Percentiles rank a stretch among this genome's conserved stretches.
phyloP scores from a whole-genome alignment of 1,139 yeast species.

The Candida frijolesensis region DNA sequence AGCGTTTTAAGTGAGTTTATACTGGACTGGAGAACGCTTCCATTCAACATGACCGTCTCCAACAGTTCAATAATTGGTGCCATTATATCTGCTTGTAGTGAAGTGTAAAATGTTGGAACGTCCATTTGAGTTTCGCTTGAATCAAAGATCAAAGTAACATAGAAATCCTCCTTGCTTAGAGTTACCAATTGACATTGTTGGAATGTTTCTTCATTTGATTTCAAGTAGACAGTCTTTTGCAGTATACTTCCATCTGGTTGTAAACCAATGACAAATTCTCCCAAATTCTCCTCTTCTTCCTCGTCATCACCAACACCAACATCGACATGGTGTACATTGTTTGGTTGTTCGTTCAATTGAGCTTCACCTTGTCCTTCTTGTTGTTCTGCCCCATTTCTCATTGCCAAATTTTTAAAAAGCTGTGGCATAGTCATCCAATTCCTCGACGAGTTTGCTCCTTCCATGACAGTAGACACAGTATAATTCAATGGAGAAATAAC shows the following conservation, averaged over 20 bases:
- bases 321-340: slow-evolving; percentile 1
- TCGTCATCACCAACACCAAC: slow-evolving; percentile 15
- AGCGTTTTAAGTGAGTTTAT: slow-evolving; percentile 34
- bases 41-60: slow-evolving; percentile 17
- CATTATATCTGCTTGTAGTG: slow-evolving; percentile 21
- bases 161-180: slow-evolving; percentile 26
- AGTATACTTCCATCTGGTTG: slow-evolving; percentile 20
- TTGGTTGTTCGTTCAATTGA: too few species aligned
- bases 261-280: slow-evolving; percentile 32
- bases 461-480: slow-evolving; percentile 39
- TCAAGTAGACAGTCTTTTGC: slow-evolving; percentile 33
- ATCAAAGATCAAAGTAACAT: slow-evolving; percentile 33
- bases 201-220: slow-evolving; percentile 14
- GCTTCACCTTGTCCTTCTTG: slow-evolving; percentile 2
- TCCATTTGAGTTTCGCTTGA: slow-evolving; percentile 28
- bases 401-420: slow-evolving; percentile 18
- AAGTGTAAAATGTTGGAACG: slow-evolving; percentile 24
- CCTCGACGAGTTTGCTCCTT: slow-evolving; percentile 6
- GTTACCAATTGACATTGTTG: slow-evolving; percentile 38
- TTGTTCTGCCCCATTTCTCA: slow-evolving; percentile 9
- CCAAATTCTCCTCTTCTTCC: slow-evolving; percentile 23
- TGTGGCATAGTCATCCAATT: slow-evolving; percentile 32
- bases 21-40: slow-evolving; percentile 27
- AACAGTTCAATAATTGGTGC: slow-evolving; percentile 29
- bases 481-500: slow-evolving; percentile 43